These are phyloP conservation scores for Boletus sensibilis DNA, from an alignment of 768 basidiomycete species.

Conservation along the genomic window DNA sequence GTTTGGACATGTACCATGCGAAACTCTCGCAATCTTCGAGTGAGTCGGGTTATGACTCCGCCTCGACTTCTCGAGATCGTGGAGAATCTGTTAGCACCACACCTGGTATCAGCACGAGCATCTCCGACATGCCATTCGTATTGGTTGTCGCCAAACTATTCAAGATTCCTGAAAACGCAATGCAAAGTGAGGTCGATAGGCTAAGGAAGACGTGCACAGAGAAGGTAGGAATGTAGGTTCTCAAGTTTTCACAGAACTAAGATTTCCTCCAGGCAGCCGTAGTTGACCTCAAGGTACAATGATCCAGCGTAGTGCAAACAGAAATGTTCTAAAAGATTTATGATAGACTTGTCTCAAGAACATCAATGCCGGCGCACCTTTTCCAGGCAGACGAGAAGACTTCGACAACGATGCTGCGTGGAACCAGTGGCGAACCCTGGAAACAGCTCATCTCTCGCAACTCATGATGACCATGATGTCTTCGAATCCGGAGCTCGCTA, in stretches of 20 bases:
- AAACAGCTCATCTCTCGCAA: conserved; percentile 83
- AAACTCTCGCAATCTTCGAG: conserved; percentile 68
- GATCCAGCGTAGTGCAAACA: not conserved
- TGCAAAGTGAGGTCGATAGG: conserved; percentile 73
- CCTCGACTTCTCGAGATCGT: conserved; percentile 56
- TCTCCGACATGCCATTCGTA: conserved; percentile 80
- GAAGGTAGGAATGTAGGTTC: conserved; percentile 46
- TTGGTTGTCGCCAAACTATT: conserved; percentile 68
- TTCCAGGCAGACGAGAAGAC: conserved; percentile 85
- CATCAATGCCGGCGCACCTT: conserved; percentile 77
- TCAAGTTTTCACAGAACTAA: not conserved
- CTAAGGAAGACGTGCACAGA: conserved; percentile 67
- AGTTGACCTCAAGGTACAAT: conserved; percentile 75
- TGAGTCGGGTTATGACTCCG: conserved; percentile 67
- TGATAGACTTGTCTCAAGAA: conserved; percentile 80
- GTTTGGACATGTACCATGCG: conserved; percentile 80
- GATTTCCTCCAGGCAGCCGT: conserved; percentile 64
- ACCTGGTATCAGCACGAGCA: conserved; percentile 41
- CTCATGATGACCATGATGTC: conserved; percentile 86
- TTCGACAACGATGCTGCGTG: conserved; percentile 83
- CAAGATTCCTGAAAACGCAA: conserved; percentile 63
- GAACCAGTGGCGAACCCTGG: conserved; percentile 77
- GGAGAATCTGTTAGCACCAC: conserved; percentile 44
- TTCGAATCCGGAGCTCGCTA: conserved; percentile 82
- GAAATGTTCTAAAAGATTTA: conserved; percentile 8